Evolutionary conservation across 2,329 filamentous ascomycete genomes (phyloP), one percentile per base, ranked within the genome.

Genomic region (Blastomyces percursus): DNA sequence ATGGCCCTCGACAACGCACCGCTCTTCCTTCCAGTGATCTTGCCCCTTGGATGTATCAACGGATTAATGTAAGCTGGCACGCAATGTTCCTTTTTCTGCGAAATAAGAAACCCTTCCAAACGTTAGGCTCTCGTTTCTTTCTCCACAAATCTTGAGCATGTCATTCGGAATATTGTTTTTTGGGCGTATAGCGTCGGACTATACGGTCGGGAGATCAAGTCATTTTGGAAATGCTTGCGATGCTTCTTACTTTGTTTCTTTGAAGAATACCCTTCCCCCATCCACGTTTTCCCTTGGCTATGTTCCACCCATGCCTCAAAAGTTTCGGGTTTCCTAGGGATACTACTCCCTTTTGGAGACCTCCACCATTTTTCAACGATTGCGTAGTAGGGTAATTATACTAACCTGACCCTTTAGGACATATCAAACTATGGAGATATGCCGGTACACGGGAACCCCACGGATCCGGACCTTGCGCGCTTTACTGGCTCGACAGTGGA

Each of bases 1-100:
- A 84, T 60, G 40, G 40, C 38, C 91, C 89, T 35, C 83, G 90
- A 67, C 90, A 92, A 57, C 84, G 88, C 69, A 96, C 90, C n/a
- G 91, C 92, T 14, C 81, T 91, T 60, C 90, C 90, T 51, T 90
- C 90, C 14, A 94, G 90, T 71, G 93, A 97, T 76, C 91, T 99
- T 63, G 94, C 96, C 48, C 94, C 94, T n/a, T 99, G 96, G 82
- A 82, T 96, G 65, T 97, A 94, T 73, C 94, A 97, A 76, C 90
- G 94, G 72, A 83, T 83, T 67, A 84, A 90, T 78, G 87, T 90
- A 75, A 79, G 86, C 65, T 44, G 55, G 44, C 24, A 30, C 44
- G 38, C 46, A 59, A 40, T 38, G 32, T 48, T 51, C 21, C 24
- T 46, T 52, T 62, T 48, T 50, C 4, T 21, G 46, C 21, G 46